A percentile compares a stretch with the other conserved stretches of the same genome.
These are phyloP conservation scores for Aspergillus baeticus DNA, from an alignment of 495 filamentous ascomycete genomes.

Conservation along the genomic window DNA sequence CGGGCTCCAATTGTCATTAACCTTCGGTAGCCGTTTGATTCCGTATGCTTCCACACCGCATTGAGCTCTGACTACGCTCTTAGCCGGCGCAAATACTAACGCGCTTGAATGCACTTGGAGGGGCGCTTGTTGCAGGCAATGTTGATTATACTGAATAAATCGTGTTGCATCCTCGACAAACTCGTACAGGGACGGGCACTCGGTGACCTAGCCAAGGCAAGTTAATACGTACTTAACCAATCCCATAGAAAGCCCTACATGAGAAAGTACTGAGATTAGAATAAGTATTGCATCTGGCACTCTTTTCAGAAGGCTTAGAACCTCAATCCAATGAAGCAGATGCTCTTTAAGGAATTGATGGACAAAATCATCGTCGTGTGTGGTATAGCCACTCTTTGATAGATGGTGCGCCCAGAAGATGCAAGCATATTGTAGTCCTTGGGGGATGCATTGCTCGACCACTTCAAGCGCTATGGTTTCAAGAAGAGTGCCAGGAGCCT, in stretches of 20 bases:
- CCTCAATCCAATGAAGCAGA: conserved; percentile 49
- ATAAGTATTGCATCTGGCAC: conserved; percentile 22
- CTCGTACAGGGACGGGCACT: conserved; percentile 16
- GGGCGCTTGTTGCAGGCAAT: conserved; percentile 29
- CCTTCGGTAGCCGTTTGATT: not conserved
- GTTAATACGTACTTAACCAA: not conserved
- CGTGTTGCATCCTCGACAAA: conserved; percentile 36
- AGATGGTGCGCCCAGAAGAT: conserved; percentile 44
- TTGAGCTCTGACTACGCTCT: conserved; percentile 4
- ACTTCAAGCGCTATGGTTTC: conserved; percentile 26
- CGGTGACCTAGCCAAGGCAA: conserved; percentile 4
- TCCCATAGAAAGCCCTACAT: conserved; percentile 1
- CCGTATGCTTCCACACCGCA: not conserved
- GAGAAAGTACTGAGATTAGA: not conserved
- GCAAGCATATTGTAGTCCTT: conserved; percentile 47
- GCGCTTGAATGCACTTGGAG: conserved; percentile 24
- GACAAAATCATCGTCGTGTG: conserved; percentile 22
- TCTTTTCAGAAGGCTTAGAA: conserved; percentile 34
- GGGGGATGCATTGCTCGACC: no score
- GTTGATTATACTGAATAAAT: conserved; percentile 28
- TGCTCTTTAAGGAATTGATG: conserved; percentile 29
- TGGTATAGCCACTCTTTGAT: conserved; percentile 21
- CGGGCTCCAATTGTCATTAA: conserved; percentile 5
- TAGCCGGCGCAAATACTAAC: conserved; percentile 33
- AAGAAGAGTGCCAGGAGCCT: no score